These are phyloP conservation scores for Datisca glomerata DNA, from an alignment of 306 rosid genomes.

Conservation along the genomic window DNA sequence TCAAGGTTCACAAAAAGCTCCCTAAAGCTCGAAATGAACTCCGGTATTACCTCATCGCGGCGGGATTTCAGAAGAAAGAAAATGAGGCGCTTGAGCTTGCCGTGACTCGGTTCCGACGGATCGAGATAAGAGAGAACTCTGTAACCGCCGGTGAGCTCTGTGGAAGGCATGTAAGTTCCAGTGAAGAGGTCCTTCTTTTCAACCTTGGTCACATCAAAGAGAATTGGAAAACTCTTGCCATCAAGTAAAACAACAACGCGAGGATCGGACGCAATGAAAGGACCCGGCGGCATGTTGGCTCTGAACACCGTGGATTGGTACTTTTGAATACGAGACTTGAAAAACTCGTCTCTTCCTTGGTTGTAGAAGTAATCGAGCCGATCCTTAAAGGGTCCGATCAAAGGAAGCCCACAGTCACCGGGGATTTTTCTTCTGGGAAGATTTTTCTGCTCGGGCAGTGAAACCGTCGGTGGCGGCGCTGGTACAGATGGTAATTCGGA, in stretches of 20 bases:
- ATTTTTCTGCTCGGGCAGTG: constrained; percentile 3
- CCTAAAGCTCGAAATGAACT: constrained; percentile 45
- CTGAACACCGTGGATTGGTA: constrained; percentile 68
- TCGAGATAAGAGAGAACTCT: constrained; percentile 78
- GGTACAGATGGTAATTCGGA: constrained; percentile 29
- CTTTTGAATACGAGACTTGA: constrained; percentile 42
- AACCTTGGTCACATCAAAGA: constrained; percentile 62
- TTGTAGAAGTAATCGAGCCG: constrained; percentile 67
- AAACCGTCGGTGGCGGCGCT: constrained; percentile 11
- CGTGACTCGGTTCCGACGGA: constrained; percentile 75
- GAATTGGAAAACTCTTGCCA: constrained; percentile 66
- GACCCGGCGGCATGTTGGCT: constrained; percentile 91
- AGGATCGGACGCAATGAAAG: constrained; percentile 37
- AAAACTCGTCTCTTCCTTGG: constrained; percentile 57
- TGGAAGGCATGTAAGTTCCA: constrained; percentile 76
- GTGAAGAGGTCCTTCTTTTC: constrained; percentile 71
- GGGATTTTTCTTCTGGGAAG: constrained; percentile 60
- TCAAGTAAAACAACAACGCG: constrained; percentile 68
- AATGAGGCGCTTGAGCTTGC: constrained; percentile 38
- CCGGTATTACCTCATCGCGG: constrained; percentile 44
- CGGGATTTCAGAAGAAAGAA: constrained; percentile 59
- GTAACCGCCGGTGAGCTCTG: constrained; percentile 83
- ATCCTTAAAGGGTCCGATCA: constrained; percentile 54
- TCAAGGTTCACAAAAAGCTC: constrained; percentile 46
- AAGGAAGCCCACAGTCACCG: constrained; percentile 62